phyloP scores from a whole-genome alignment of 2,329 filamentous ascomycete species.

The Sporothrix globosa region DNA sequence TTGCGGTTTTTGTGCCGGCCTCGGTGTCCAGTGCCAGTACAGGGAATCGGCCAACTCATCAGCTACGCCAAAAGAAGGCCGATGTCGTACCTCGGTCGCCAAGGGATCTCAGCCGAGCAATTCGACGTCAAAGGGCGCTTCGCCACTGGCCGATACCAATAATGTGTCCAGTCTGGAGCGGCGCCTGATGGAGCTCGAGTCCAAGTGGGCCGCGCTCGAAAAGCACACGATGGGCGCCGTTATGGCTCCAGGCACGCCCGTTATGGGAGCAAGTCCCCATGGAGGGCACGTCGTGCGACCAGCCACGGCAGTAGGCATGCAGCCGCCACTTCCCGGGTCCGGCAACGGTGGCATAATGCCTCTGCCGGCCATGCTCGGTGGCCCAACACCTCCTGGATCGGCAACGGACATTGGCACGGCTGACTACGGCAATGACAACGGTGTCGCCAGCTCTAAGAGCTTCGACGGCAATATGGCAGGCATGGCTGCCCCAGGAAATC shows the following conservation, averaged over 20 bases:
- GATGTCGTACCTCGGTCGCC: not conserved
- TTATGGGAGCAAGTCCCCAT: not conserved
- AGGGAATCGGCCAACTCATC: slow-evolving; percentile 27
- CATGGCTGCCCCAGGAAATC: not conserved
- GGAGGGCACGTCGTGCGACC: not conserved
- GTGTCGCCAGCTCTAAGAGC: not conserved
- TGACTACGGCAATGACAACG: not conserved
- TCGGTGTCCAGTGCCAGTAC: slow-evolving; percentile 35
- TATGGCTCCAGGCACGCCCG: not conserved
- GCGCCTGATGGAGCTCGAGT: slow-evolving; percentile 24
- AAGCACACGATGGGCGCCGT: slow-evolving; percentile 15
- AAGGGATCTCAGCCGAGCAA: not conserved
- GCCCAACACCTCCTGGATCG: not conserved
- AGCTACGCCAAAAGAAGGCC: slow-evolving; percentile 2
- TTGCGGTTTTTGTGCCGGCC: slow-evolving; percentile 32
- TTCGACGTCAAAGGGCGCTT: not conserved
- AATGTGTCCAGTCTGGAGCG: slow-evolving; percentile 18
- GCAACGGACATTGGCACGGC: not conserved
- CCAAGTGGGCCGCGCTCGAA: slow-evolving; percentile 28
- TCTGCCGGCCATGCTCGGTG: not conserved
- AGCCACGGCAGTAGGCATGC: not conserved
- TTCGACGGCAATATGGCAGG: not conserved
- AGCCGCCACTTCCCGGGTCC: not conserved
- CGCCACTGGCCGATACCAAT: not conserved
- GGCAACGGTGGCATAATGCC: not conserved